These are phyloP conservation scores for Salvia splendens DNA, from an alignment of 257 asterid species.

Conservation along the genomic window DNA sequence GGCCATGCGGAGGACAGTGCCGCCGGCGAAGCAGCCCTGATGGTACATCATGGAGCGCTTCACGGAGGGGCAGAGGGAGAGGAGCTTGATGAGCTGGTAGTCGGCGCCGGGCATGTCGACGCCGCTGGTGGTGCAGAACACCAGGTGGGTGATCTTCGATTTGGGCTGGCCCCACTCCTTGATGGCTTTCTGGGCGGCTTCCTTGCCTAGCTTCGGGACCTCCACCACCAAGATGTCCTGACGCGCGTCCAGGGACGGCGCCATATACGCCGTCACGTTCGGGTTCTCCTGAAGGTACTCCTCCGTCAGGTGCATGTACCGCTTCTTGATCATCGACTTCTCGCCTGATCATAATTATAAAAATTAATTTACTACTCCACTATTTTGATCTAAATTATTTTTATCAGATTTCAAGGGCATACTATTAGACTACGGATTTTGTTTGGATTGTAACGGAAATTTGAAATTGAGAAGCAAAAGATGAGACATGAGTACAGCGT, in stretches of 20 bases:
- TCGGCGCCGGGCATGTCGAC: slow-evolving; percentile 94
- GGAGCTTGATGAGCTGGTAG: slow-evolving; percentile 74
- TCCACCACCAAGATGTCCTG: slow-evolving; percentile 77
- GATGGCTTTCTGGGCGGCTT: slow-evolving; percentile 79
- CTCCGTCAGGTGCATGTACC: slow-evolving; percentile 69
- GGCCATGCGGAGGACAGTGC: slow-evolving; percentile 70
- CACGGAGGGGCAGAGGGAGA: slow-evolving; percentile 71
- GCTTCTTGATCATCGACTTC: slow-evolving; percentile 61
- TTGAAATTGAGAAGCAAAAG: too few species aligned
- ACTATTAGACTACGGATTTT: too few species aligned
- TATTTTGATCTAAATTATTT: too few species aligned
- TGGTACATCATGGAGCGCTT: slow-evolving; percentile 80
- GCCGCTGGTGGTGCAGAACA: slow-evolving; percentile 82
- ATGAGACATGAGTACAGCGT: background rate
- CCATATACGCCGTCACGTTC: slow-evolving; percentile 59
- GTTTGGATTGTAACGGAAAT: too few species aligned
- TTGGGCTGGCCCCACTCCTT: slow-evolving; percentile 91
- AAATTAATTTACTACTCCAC: too few species aligned
- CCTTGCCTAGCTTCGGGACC: slow-evolving; percentile 79
- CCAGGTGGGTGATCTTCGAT: slow-evolving; percentile 69
- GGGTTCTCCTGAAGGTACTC: slow-evolving; percentile 63
- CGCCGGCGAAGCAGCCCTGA: slow-evolving; percentile 64
- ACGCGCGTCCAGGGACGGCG: slow-evolving; percentile 68
- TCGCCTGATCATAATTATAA: slow-evolving; percentile 46
- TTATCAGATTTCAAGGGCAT: too few species aligned